These are phyloP conservation scores for barrel medic (Medicago truncatula) DNA, from an alignment of 306 rosid genomes.

Conservation along the genomic window DNA sequence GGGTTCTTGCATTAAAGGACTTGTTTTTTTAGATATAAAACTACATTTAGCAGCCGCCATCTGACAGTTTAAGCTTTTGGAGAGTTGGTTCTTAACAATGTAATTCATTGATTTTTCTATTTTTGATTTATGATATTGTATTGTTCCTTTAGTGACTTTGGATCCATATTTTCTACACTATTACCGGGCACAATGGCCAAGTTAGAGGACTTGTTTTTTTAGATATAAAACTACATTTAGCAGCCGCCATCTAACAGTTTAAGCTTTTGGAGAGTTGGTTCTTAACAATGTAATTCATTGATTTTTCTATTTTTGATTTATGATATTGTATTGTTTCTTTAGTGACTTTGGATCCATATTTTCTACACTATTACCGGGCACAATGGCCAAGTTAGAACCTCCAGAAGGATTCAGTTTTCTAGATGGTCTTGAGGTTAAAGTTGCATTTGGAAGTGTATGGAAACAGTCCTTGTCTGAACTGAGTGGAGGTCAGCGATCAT, in stretches of 20 bases:
- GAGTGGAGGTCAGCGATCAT: slow-evolving; percentile 98
- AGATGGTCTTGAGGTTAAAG: slow-evolving; percentile 97
- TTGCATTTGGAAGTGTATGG: slow-evolving; percentile 98
- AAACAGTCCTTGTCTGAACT: slow-evolving; percentile 96
- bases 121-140: slow-evolving; percentile 17
- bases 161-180: slow-evolving; percentile 92
- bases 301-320: slow-evolving; percentile 3
- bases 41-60: neutral
- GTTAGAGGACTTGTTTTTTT: no score
- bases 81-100: slow-evolving; percentile 22
- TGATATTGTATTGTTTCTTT: slow-evolving; percentile 34
- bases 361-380: slow-evolving; percentile 91
- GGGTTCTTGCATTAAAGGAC: neutral
- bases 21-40: neutral
- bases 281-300: slow-evolving; percentile 20
- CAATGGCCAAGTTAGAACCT: slow-evolving; percentile 95
- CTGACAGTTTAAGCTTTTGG: neutral
- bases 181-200: slow-evolving; percentile 97
- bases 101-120: slow-evolving; percentile 10
- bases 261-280: slow-evolving; percentile 3
- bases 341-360: slow-evolving; percentile 98
- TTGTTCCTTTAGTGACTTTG: slow-evolving; percentile 75
- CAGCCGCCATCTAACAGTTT: neutral
- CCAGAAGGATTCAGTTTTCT: slow-evolving; percentile 93
- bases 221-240: no score